Conservation (phyloP, 768 basidiomycete genomes). For the Chalciporus pseudorubinellus region DNA sequence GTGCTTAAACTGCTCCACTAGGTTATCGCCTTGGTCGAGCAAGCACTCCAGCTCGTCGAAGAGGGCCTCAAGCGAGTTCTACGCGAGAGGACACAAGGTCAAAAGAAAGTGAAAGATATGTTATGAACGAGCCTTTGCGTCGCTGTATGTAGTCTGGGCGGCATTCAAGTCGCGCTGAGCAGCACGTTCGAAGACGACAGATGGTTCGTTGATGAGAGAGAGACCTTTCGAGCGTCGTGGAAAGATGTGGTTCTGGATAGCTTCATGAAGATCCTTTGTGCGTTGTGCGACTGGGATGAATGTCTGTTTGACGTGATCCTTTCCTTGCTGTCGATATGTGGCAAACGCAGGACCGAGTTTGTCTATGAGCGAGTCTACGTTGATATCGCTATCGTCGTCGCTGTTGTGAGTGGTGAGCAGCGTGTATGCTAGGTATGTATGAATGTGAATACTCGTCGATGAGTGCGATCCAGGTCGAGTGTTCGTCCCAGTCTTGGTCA, state of each 20-base stretch:
- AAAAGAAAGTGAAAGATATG: conserved; percentile 2
- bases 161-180: conserved; percentile 44
- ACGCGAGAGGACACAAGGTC: conserved; percentile 10
- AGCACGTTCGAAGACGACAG: conserved; percentile 50
- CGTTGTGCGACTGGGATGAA: conserved; percentile 36
- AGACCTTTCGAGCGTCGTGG: conserved; percentile 39
- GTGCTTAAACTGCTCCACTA: conserved; percentile 50
- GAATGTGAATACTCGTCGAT: conserved; percentile 23
- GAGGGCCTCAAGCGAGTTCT: conserved; percentile 45
- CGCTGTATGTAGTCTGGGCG: conserved; percentile 36
- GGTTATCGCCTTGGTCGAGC: conserved; percentile 44
- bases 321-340: conserved; percentile 29
- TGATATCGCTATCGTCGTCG: conserved; percentile 38
- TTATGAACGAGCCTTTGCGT: conserved; percentile 42
- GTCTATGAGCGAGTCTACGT: conserved; percentile 47
- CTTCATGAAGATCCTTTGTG: conserved; percentile 37
- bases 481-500: conserved; percentile 28
- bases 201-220: conserved; percentile 51
- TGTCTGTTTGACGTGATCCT: conserved; percentile 31
- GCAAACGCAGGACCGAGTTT: conserved; percentile 41
- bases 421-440: background rate
- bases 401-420: background rate
- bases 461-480: conserved; percentile 26
- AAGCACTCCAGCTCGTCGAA: conserved; percentile 48
- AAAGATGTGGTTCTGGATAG: conserved; percentile 34